Conservation (phyloP, 1,284 basidiomycete genomes). For the Tilletia horrida region DNA sequence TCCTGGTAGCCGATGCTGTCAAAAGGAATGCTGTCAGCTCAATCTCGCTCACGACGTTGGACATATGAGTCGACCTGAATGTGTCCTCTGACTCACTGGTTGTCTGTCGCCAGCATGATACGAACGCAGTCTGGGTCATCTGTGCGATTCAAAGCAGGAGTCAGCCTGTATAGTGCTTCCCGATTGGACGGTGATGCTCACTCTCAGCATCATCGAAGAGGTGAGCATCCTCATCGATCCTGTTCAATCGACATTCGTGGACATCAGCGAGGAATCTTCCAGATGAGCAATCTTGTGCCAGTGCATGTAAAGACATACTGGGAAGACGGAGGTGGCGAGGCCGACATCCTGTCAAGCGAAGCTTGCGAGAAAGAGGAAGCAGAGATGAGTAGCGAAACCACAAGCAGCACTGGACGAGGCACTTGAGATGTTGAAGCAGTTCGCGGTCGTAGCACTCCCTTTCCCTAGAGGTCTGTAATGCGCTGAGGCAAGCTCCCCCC, state of each 20-base stretch:
- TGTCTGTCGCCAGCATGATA: slow-evolving; percentile 15
- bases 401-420: too few species aligned
- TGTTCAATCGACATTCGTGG: not conserved
- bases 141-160: not conserved
- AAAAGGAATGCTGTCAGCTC: too few species aligned
- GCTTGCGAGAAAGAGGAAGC: too few species aligned
- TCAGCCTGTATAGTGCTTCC: not conserved
- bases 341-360: not conserved
- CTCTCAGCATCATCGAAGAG: slow-evolving; percentile 6
- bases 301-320: too few species aligned
- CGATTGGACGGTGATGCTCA: not conserved
- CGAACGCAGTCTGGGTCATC: slow-evolving; percentile 13
- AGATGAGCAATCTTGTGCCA: too few species aligned
- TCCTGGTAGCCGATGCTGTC: slow-evolving; percentile 88
- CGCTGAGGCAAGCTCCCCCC: too few species aligned
- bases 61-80: not conserved
- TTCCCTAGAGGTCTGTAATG: too few species aligned
- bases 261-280: too few species aligned
- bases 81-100: slow-evolving; percentile 4
- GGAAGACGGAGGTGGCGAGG: slow-evolving; percentile 4
- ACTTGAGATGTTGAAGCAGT: too few species aligned
- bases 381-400: too few species aligned
- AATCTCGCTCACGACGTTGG: not conserved
- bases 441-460: too few species aligned
- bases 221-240: not conserved